Percentiles rank a stretch among this genome's conserved stretches.
These are phyloP conservation scores for Citrus hindsii DNA, from an alignment of 345 rosid genomes.

Conservation along the genomic window DNA sequence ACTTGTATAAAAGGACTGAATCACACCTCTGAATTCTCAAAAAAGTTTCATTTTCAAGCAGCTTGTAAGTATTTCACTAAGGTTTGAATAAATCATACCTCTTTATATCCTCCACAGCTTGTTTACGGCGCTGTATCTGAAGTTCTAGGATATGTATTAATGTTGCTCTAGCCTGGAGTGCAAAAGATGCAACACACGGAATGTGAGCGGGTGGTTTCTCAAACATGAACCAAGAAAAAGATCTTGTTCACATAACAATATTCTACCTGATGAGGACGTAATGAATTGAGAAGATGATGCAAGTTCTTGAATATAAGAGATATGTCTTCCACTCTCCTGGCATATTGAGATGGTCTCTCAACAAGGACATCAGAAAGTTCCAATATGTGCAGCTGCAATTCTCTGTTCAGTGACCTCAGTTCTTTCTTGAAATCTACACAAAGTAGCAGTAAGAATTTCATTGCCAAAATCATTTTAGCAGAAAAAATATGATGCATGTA, in stretches of 20 bases:
- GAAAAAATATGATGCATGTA: neutral
- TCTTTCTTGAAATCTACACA: conserved; percentile 81
- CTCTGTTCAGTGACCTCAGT: conserved; percentile 70
- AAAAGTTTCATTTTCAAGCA: neutral
- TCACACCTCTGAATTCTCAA: neutral
- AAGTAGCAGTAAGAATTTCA: neutral
- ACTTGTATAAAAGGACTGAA: neutral
- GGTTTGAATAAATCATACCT: conserved; percentile 37
- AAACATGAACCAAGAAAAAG: neutral
- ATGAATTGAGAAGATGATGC: conserved; percentile 94
- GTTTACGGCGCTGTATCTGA: conserved; percentile 80
- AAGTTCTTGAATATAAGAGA: conserved; percentile 88
- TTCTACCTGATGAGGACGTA: conserved; percentile 88
- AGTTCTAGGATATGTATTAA: conserved; percentile 85
- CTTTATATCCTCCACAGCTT: conserved; percentile 93
- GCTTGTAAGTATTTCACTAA: neutral
- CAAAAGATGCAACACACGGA: neutral
- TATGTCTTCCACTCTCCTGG: conserved; percentile 86
- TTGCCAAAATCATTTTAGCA: neutral
- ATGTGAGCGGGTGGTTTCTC: neutral
- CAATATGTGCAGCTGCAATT: conserved; percentile 81
- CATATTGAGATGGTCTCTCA: conserved; percentile 95
- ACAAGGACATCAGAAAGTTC: conserved; percentile 95
- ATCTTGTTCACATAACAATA: neutral
- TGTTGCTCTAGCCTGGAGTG: conserved; percentile 81